Evolutionary conservation across 495 filamentous ascomycete species (phyloP).

Genomic region (Penicillium silybi): DNA sequence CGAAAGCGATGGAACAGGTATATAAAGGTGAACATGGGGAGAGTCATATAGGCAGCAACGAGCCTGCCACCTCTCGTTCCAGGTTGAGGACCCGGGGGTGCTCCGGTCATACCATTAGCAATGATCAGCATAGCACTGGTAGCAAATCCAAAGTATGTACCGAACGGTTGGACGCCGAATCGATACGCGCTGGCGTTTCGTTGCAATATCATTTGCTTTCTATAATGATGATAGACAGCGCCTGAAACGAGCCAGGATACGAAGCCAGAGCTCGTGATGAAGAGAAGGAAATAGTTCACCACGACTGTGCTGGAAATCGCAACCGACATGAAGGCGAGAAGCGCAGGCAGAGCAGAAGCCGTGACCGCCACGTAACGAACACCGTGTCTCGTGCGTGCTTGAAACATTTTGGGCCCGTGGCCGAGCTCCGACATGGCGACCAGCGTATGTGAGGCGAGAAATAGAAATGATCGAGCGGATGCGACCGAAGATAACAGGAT

Average conservation of each 20-base stretch:
- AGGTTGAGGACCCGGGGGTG: slow-evolving; percentile 38
- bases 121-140: slow-evolving; percentile 46
- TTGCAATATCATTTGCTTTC: slow-evolving; percentile 40
- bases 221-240: slow-evolving; percentile 55
- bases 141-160: slow-evolving; percentile 45
- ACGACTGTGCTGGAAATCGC: slow-evolving; percentile 26
- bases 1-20: slow-evolving; percentile 16
- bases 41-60: slow-evolving; percentile 57
- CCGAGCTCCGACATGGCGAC: slow-evolving; percentile 46
- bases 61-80: slow-evolving; percentile 41
- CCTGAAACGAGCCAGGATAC: slow-evolving; percentile 57
- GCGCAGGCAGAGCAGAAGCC: slow-evolving; percentile 36
- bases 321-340: slow-evolving; percentile 34
- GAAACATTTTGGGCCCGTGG: slow-evolving; percentile 42
- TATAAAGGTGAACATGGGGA: slow-evolving; percentile 53
- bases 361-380: slow-evolving; percentile 47
- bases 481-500: slow-evolving; percentile 72
- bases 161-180: slow-evolving; percentile 49
- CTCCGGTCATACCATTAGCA: slow-evolving; percentile 52
- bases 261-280: slow-evolving; percentile 57
- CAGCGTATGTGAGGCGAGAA: slow-evolving; percentile 50
- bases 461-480: slow-evolving; percentile 59
- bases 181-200: slow-evolving; percentile 38
- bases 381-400: slow-evolving; percentile 35
- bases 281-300: slow-evolving; percentile 52